Evolutionary conservation across 768 basidiomycete genomes (phyloP).

Genomic region (Saitozyma sp.): DNA sequence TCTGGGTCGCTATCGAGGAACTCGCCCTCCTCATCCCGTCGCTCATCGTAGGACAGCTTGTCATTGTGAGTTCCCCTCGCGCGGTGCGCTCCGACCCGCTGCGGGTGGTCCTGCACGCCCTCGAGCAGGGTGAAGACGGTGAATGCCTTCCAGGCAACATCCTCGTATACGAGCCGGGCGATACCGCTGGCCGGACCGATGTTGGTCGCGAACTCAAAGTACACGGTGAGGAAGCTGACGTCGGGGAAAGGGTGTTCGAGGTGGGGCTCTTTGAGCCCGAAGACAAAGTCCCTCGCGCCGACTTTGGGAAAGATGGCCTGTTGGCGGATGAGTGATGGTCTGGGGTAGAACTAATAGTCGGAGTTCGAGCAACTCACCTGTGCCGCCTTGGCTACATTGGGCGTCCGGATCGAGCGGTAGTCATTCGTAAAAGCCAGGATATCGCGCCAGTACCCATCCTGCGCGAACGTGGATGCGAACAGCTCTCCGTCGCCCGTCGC

Average conservation of each 20-base stretch:
- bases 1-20: conserved; percentile 60
- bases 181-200: conserved; percentile 32
- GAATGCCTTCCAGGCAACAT: conserved; percentile 63
- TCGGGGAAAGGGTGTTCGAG: conserved; percentile 34
- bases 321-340: not conserved
- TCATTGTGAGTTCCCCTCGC: conserved; percentile 58
- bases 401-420: conserved; percentile 30
- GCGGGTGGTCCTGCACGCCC: conserved; percentile 60
- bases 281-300: conserved; percentile 27
- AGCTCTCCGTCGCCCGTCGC: conserved; percentile 21
- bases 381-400: conserved; percentile 35
- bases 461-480: conserved; percentile 28
- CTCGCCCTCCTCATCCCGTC: conserved; percentile 41
- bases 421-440: conserved; percentile 38
- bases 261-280: conserved; percentile 15
- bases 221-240: conserved; percentile 32
- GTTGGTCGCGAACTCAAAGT: conserved; percentile 34
- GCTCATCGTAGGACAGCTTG: conserved; percentile 51
- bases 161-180: conserved; percentile 26
- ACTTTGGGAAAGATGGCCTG: conserved; percentile 30
- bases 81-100: conserved; percentile 58
- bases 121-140: conserved; percentile 64
- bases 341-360: not conserved
- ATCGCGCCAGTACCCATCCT: conserved; percentile 34
- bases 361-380: conserved; percentile 18